Evolutionary conservation across 805 yeast species (phyloP).

Genomic region (Starmerella etchellsii): DNA sequence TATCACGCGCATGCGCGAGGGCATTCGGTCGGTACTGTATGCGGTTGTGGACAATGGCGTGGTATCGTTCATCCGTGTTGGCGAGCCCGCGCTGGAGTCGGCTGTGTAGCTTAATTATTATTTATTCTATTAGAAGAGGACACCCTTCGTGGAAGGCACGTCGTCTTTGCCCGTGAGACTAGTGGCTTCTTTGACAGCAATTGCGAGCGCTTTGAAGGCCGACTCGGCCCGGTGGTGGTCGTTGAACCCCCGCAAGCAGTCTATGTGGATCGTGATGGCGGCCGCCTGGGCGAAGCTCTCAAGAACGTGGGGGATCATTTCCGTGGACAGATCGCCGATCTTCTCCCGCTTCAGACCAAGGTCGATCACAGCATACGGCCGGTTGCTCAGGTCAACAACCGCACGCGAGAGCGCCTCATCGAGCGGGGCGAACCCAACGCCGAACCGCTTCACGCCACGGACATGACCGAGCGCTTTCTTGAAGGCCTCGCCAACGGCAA

Average conservation of each 20-base stretch:
- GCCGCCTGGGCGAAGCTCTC: conserved; percentile 92
- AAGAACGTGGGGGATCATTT: conserved; percentile 95
- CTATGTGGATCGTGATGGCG: conserved; percentile 83
- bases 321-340: conserved; percentile 82
- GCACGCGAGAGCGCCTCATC: conserved; percentile 94
- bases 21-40: conserved; percentile 41
- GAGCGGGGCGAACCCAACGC: conserved; percentile 84
- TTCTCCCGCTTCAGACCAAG: conserved; percentile 84
- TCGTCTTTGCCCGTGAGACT: conserved; percentile 76
- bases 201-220: conserved; percentile 91
- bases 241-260: conserved; percentile 81
- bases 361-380: conserved; percentile 85
- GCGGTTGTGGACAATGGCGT: conserved; percentile 70
- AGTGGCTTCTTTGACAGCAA: conserved; percentile 79
- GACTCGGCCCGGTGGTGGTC: conserved; percentile 95
- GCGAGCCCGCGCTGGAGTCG: conserved; percentile 21
- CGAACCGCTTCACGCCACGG: conserved; percentile 84
- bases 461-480: conserved; percentile 80
- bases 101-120: not conserved
- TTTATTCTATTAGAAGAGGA: conserved; percentile 31
- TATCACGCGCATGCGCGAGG: conserved; percentile 35
- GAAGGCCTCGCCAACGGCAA: conserved; percentile 82
- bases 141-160: conserved; percentile 95
- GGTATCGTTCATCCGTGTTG: conserved; percentile 42
- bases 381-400: conserved; percentile 85